Base-by-base conservation (phyloP, 2,329 filamentous ascomycete species). In the Lasiodiplodia theobromae region DNA sequence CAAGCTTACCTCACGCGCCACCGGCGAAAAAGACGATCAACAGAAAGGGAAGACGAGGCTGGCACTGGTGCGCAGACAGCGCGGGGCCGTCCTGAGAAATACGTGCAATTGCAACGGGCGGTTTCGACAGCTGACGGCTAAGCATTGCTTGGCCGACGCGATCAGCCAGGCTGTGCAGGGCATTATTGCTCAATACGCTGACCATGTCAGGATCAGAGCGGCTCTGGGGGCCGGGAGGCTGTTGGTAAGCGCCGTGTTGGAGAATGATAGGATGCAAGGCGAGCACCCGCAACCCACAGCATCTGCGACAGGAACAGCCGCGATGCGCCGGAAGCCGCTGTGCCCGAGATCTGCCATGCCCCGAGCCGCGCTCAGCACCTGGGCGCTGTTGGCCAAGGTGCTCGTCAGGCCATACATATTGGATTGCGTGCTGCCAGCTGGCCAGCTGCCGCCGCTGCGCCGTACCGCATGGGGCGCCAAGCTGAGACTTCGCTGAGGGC, bases 401-500 rank as follows among this genome's bases (percentile, higher is more conserved):
- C n/a, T 31, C 60, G 31, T 64, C 44, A 64, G 60, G 60, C 60
- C 60, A 51, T 34, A 64, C 44, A 49, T 34, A 6, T 23, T 52
- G 28, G 23, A 63, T 63, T 28, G 44, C 58, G 58, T 63, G 58
- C 58, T 63, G 58, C 58, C 58, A 63, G 40, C 40, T 63, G 58
- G 58, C 60, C 60, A 52, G n/a, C 47, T 52, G 60, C n/a, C 31
- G 60, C 60, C 16, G 44, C 28, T 37, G 47, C n/a, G 44, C 60
- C 60, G 60, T 64, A 64, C 28, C 47, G 60, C 65, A 58, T 60
- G 65, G 65, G 65, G 53, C 65, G 53, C 54, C 54, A 52, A 38
- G 65, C 65, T 67, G 65, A 67, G 56, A 67, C 54, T 57, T 54
- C n/a, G 23, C 65, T 58, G 65, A 58, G 31, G 65, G 54, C 65